Evolutionary conservation across 2,329 filamentous ascomycete genomes (phyloP).

Genomic region (Beauveria rudraprayagi): DNA sequence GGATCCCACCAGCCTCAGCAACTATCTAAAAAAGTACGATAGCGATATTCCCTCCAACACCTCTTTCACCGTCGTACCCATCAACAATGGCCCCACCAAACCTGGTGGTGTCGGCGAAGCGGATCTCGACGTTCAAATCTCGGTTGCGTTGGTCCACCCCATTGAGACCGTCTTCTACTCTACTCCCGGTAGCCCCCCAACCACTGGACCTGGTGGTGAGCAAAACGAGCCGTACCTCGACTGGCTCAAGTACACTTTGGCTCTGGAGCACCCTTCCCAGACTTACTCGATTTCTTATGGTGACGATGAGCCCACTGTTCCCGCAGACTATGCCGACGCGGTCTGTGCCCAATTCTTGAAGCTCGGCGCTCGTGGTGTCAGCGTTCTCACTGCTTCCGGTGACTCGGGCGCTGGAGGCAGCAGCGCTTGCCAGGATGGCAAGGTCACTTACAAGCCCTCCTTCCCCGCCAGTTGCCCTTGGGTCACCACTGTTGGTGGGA

Average conservation of each 20-base stretch:
- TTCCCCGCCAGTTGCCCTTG: slow-evolving; percentile 11
- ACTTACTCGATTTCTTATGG: slow-evolving; percentile 11
- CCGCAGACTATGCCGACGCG: slow-evolving; percentile 5
- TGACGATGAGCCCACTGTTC: slow-evolving; percentile 4
- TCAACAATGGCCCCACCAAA: background rate
- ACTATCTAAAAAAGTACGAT: slow-evolving; percentile 5
- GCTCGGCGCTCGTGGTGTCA: slow-evolving; percentile 9
- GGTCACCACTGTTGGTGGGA: slow-evolving; percentile 9
- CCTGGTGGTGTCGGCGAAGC: slow-evolving; percentile 5
- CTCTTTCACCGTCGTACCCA: background rate
- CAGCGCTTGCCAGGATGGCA: background rate
- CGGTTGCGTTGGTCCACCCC: slow-evolving; percentile 6
- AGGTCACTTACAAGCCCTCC: background rate
- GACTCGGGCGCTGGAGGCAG: slow-evolving; percentile 6
- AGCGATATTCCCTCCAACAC: slow-evolving; percentile 1
- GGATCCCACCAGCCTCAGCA: background rate
- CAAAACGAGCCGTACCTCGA: slow-evolving; percentile 11
- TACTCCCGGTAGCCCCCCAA: slow-evolving; percentile 2
- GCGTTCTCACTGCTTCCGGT: slow-evolving; percentile 4
- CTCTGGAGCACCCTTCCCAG: slow-evolving; percentile 3
- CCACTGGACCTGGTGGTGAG: background rate
- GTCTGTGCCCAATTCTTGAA: slow-evolving; percentile 11
- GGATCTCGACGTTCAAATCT: slow-evolving; percentile 10
- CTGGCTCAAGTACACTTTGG: slow-evolving; percentile 10
- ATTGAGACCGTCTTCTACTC: slow-evolving; percentile 9